Evolutionary conservation across 1,284 basidiomycete genomes (phyloP).

Genomic region (Volvariella surrecta): DNA sequence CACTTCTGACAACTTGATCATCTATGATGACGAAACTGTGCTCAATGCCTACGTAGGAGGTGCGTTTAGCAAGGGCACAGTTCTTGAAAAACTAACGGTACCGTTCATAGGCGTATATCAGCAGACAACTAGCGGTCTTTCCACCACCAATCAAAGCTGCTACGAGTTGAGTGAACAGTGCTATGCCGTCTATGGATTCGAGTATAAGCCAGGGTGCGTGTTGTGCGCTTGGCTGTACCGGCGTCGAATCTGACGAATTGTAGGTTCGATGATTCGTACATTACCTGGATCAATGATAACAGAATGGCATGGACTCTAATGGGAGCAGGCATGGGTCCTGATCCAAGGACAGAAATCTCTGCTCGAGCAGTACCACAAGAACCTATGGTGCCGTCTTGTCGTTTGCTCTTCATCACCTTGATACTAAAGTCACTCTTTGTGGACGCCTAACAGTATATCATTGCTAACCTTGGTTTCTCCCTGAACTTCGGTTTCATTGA

Average conservation of each 20-base stretch:
- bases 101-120: conserved; percentile 29
- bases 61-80: conserved; percentile 14
- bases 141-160: conserved; percentile 38
- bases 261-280: conserved; percentile 58
- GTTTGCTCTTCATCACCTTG: not conserved
- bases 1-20: conserved; percentile 32
- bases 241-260: not conserved
- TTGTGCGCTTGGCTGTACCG: not conserved
- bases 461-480: conserved; percentile 55
- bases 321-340: conserved; percentile 57
- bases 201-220: conserved; percentile 34
- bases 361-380: conserved; percentile 72
- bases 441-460: conserved; percentile 46
- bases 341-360: conserved; percentile 53
- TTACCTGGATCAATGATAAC: conserved; percentile 72
- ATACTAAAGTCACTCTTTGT: conserved; percentile 5
- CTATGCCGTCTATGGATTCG: conserved; percentile 39
- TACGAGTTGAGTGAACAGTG: conserved; percentile 40
- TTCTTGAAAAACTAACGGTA: not conserved
- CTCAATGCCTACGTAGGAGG: conserved; percentile 42
- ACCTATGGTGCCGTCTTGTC: conserved; percentile 54
- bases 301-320: conserved; percentile 69
- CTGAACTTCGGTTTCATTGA: conserved; percentile 64
- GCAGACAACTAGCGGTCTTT: conserved; percentile 43
- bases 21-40: conserved; percentile 28